phyloP scores from a whole-genome alignment of 371 early-diverging fungal species.

The Mortierella sp. region DNA sequence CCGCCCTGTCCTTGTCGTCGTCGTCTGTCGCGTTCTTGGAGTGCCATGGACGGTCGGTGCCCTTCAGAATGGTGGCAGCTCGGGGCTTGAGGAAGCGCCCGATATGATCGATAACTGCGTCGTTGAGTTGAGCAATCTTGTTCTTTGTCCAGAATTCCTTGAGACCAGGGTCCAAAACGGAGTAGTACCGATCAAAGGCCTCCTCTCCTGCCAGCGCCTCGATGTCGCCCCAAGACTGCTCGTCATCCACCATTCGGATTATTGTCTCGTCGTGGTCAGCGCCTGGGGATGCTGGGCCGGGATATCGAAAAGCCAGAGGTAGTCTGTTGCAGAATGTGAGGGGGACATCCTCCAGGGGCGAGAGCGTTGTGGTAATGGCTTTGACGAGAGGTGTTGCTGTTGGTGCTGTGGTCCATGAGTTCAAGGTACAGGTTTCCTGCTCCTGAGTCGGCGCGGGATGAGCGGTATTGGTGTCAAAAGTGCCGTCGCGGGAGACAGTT shows the following conservation, averaged over 20 bases:
- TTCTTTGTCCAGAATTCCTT: conserved; percentile 11
- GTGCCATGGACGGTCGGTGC: not conserved
- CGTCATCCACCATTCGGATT: conserved; percentile 25
- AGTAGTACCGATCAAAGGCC: conserved; percentile 38
- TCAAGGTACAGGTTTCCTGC: not conserved
- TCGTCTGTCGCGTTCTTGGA: not conserved
- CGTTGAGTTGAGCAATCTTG: not conserved
- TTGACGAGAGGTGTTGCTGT: not conserved
- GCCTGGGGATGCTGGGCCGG: conserved; percentile 8
- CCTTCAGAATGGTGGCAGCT: not conserved
- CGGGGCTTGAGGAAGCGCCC: not conserved
- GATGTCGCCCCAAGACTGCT: conserved; percentile 31
- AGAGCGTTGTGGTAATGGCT: not conserved
- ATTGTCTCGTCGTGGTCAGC: conserved; percentile 33
- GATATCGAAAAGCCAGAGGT: conserved; percentile 20
- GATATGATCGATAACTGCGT: not conserved
- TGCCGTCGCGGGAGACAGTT: not conserved
- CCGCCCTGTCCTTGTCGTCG: not conserved
- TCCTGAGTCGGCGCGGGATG: not conserved
- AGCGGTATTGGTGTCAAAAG: not conserved
- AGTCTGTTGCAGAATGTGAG: conserved; percentile 8
- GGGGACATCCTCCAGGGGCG: not conserved
- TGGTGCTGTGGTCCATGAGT: not conserved
- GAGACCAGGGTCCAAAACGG: conserved; percentile 23
- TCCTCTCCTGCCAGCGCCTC: conserved; percentile 9